A percentile compares a stretch with the other conserved stretches of the same genome.
These are phyloP conservation scores for Carpinus viminea DNA, from an alignment of 306 rosid species.

Conservation along the genomic window DNA sequence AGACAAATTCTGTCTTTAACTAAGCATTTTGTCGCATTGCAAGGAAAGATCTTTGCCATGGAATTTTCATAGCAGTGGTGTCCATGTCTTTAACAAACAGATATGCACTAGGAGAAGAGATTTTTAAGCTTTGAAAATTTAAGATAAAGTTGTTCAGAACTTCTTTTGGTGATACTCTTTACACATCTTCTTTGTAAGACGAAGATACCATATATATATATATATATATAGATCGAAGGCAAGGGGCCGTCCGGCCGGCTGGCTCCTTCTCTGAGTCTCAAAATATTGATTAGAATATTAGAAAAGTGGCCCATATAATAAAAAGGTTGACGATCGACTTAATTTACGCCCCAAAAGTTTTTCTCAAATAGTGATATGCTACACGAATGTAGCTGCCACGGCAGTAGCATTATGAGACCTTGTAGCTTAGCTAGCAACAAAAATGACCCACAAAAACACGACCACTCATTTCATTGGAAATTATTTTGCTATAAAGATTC, in stretches of 20 bases:
- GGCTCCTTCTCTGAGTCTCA: neutral
- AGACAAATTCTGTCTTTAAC: neutral
- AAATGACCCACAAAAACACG: neutral
- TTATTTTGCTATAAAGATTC: neutral
- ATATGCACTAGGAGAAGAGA: too few relatives aligned
- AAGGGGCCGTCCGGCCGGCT: too few relatives aligned
- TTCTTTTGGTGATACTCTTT: neutral
- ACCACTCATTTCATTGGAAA: neutral
- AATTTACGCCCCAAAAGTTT: neutral
- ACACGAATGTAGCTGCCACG: neutral
- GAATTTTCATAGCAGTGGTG: too few relatives aligned
- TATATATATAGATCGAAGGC: too few relatives aligned
- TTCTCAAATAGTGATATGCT: neutral
- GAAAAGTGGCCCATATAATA: too few relatives aligned
- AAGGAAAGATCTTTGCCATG: neutral
- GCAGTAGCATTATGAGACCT: neutral
- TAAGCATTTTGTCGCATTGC: neutral
- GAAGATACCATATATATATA: neutral
- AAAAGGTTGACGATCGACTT: neutral
- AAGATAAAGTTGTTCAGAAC: too few relatives aligned
- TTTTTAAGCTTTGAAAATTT: too few relatives aligned
- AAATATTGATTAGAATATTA: neutral
- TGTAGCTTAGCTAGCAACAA: constrained; percentile 2
- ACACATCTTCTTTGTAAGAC: neutral
- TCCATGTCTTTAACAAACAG: too few relatives aligned